Evolutionary conservation across 208 protist genomes (phyloP), one percentile per base, ranked within the genome.

Genomic region (Trypanosoma lewisi): DNA sequence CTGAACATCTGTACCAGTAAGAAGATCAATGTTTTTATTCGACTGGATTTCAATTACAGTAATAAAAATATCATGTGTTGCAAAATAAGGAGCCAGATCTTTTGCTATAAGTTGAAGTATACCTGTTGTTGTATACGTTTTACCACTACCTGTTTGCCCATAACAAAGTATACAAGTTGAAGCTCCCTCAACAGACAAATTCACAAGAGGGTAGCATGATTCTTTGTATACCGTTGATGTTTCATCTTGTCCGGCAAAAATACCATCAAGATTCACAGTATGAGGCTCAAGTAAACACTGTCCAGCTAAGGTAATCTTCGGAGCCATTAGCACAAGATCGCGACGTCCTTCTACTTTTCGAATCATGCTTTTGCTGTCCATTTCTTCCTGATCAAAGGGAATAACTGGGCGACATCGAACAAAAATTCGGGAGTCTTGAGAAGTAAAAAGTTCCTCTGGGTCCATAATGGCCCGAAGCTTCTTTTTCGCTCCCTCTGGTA

Each of bases 61-160:
- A 16, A 93, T 69, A 49, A 75, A 73, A 65, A 95, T 73, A 34
- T 88, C 75, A 73, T 91, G 63, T 14, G 85, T 85, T 30, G 61
- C 70, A 42, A 92, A 87, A 52, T 85, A 78, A 12, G 78, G 73
- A 8, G 68, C 59, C 25, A 94, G 44, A 57, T 93, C 80, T 25
- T 79, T 67, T 8, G 72, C 61, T 16, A 94, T 77, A 39, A 70
- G 82, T 36, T 75, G 64, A 48, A 97, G 80, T 47, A 94, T 79
- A 48, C 89, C 89, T 4, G 77, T 67, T 6, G 85, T 94, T 16
- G 89, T 96, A 73, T 85, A 91, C 3, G 92, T 97, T 72, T 97
- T 97, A 11, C 92, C 92, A 67, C 88, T 95, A 14, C 89, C 89
- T 11, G 92, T 97, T 69, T 97, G 92, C 0, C 92, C 92, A 66